Evolutionary conservation across 2,329 filamentous ascomycete species (phyloP).

Genomic region (Bipolaris victoriae): DNA sequence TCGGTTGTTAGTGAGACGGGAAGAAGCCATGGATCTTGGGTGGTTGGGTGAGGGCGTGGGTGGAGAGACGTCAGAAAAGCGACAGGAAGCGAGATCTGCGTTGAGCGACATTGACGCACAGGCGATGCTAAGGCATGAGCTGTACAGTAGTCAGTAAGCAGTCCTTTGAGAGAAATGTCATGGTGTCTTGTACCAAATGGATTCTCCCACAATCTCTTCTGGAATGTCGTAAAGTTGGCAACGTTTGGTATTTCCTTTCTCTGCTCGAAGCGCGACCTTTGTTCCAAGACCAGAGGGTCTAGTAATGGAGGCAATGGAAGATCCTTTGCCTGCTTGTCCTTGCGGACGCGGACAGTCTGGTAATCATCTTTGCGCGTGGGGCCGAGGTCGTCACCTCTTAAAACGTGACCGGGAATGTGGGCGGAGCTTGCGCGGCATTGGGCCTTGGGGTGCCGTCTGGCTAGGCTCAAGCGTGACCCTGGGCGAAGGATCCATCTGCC

Average conservation of each 20-base stretch:
- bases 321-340: slow-evolving; percentile 37
- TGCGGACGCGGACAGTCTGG: slow-evolving; percentile 41
- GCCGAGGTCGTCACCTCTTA: slow-evolving; percentile 34
- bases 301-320: slow-evolving; percentile 59
- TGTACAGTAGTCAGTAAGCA: slow-evolving; percentile 38
- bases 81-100: slow-evolving; percentile 58
- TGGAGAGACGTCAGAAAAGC: slow-evolving; percentile 70
- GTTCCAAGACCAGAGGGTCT: slow-evolving; percentile 51
- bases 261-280: slow-evolving; percentile 46
- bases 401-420: slow-evolving; percentile 14
- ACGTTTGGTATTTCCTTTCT: slow-evolving; percentile 52
- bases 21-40: slow-evolving; percentile 61
- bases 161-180: neutral
- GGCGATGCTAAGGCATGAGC: slow-evolving; percentile 68
- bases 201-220: slow-evolving; percentile 65
- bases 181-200: slow-evolving; percentile 62
- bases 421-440: slow-evolving; percentile 23
- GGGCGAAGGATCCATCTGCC: slow-evolving; percentile 28
- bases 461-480: slow-evolving; percentile 25
- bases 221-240: slow-evolving; percentile 57
- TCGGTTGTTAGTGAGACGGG: slow-evolving; percentile 51
- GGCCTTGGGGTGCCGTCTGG: slow-evolving; percentile 11
- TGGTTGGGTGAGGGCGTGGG: slow-evolving; percentile 62
- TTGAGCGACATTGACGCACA: slow-evolving; percentile 62
- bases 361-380: slow-evolving; percentile 41